Evolutionary conservation across 129 eudicot species (phyloP).

Genomic region (Mikania micrantha): DNA sequence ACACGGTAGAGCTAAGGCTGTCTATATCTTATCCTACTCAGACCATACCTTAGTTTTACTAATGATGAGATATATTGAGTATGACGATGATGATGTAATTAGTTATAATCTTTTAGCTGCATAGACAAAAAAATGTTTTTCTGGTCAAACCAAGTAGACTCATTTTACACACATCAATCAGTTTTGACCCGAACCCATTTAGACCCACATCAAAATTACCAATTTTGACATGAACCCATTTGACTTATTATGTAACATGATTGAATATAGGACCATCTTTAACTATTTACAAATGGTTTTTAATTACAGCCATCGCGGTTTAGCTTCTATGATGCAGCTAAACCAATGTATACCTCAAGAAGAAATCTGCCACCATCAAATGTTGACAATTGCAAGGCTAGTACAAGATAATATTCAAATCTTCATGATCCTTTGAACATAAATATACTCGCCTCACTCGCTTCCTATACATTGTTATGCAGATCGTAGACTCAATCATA

Average conservation of each 20-base stretch:
- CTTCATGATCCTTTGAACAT: not conserved
- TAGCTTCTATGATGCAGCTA: slow-evolving; percentile 89
- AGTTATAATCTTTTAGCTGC: not conserved
- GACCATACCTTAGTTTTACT: no score
- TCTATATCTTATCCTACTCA: no score
- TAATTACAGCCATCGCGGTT: slow-evolving; percentile 72
- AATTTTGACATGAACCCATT: no score
- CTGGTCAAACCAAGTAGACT: not conserved
- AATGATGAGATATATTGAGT: no score
- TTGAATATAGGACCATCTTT: no score
- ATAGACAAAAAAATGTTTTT: not conserved
- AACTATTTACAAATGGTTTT: not conserved
- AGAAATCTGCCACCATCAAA: slow-evolving; percentile 98
- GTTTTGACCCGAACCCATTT: no score
- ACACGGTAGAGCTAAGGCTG: no score
- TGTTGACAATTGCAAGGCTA: slow-evolving; percentile 79
- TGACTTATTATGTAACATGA: no score
- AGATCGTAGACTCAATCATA: slow-evolving; percentile 84
- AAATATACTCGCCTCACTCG: not conserved
- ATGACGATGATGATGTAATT: not conserved
- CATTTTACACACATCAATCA: no score
- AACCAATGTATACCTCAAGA: slow-evolving; percentile 94
- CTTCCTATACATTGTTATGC: slow-evolving; percentile 26
- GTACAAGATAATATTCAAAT: slow-evolving; percentile 5
- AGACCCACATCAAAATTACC: not conserved